Evolutionary conservation across 768 basidiomycete species (phyloP).

Genomic region (Hygrophoropsis aurantiaca): DNA sequence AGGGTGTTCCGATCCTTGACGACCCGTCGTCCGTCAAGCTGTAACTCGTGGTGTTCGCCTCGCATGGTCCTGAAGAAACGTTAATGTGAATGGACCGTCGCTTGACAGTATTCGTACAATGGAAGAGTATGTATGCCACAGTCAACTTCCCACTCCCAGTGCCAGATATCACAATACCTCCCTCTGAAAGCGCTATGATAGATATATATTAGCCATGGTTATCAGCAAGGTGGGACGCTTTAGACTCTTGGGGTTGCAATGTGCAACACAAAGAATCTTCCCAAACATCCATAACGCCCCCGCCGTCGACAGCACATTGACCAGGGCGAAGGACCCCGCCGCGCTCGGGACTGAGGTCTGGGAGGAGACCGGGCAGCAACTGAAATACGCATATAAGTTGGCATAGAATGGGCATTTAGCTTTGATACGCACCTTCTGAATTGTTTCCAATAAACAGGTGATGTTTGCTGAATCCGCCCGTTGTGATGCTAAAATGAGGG

Average conservation of each 20-base stretch:
- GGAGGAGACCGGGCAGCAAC: slow-evolving; percentile 37
- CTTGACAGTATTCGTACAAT: slow-evolving; percentile 56
- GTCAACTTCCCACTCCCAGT: slow-evolving; percentile 53
- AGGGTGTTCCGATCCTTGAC: too few species aligned
- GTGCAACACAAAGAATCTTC: slow-evolving; percentile 56
- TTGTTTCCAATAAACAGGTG: slow-evolving; percentile 43
- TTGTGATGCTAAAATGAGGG: slow-evolving; percentile 32
- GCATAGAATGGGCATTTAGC: too few species aligned
- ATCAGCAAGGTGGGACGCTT: slow-evolving; percentile 27
- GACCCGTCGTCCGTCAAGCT: too few species aligned
- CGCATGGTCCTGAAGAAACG: too few species aligned
- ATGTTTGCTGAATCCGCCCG: slow-evolving; percentile 36
- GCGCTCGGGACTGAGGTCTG: slow-evolving; percentile 47
- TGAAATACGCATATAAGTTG: too few species aligned
- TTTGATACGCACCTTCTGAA: slow-evolving; percentile 44
- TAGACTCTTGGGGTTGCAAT: slow-evolving; percentile 43
- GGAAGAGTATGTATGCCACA: slow-evolving; percentile 56
- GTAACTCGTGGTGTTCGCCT: too few species aligned
- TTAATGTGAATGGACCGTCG: too few species aligned
- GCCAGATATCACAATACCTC: too few species aligned
- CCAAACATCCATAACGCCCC: slow-evolving; percentile 53
- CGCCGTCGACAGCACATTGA: slow-evolving; percentile 49
- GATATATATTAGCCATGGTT: too few species aligned
- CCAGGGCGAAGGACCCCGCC: slow-evolving; percentile 55
- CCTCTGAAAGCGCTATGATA: slow-evolving; percentile 56